phyloP scores from a whole-genome alignment of 23 red algal species.

The Pyropia yezoensis region DNA sequence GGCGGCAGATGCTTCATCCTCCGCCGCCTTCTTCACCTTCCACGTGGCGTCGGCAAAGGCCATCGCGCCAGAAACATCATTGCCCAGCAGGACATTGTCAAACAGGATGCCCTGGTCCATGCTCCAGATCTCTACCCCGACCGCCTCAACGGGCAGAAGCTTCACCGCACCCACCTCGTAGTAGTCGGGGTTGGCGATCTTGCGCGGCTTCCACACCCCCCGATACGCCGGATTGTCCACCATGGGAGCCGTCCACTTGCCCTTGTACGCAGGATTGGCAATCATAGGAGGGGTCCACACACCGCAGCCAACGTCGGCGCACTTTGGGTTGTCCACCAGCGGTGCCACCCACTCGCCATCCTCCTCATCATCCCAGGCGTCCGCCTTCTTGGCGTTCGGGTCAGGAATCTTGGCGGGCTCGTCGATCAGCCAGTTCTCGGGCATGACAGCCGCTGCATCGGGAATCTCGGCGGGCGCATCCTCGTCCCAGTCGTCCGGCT shows the following conservation, averaged over 20 bases:
- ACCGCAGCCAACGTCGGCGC: constrained; percentile 84
- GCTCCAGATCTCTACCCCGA: constrained; percentile 91
- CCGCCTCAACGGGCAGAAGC: constrained; percentile 50
- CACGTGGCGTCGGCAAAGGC: constrained; percentile 61
- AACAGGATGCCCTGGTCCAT: constrained; percentile 97
- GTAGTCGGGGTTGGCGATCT: constrained; percentile 91
- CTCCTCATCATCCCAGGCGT: constrained; percentile 78
- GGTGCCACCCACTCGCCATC: constrained; percentile 91
- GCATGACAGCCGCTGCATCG: constrained; percentile 64
- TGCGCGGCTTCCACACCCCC: constrained; percentile 78
- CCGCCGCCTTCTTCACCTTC: constrained; percentile 43
- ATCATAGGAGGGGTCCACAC: constrained; percentile 87
- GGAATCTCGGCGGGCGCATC: constrained; percentile 79
- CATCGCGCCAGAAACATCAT: constrained; percentile 30
- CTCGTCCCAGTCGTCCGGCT: constrained; percentile 99
- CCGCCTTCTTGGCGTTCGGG: constrained; percentile 73
- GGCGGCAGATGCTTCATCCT: constrained; percentile 43
- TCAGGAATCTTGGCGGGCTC: constrained; percentile 74
- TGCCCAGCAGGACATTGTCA: constrained; percentile 84
- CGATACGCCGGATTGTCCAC: constrained; percentile 94
- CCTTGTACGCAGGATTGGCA: constrained; percentile 87
- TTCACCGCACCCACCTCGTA: constrained; percentile 46
- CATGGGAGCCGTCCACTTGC: constrained; percentile 95
- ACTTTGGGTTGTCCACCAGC: constrained; percentile 81
- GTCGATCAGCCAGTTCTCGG: constrained; percentile 85